Percentiles rank a stretch among this genome's conserved stretches.
These are phyloP conservation scores for Suhomyces guaymorum DNA, from an alignment of 1,139 yeast species.

Conservation along the genomic window DNA sequence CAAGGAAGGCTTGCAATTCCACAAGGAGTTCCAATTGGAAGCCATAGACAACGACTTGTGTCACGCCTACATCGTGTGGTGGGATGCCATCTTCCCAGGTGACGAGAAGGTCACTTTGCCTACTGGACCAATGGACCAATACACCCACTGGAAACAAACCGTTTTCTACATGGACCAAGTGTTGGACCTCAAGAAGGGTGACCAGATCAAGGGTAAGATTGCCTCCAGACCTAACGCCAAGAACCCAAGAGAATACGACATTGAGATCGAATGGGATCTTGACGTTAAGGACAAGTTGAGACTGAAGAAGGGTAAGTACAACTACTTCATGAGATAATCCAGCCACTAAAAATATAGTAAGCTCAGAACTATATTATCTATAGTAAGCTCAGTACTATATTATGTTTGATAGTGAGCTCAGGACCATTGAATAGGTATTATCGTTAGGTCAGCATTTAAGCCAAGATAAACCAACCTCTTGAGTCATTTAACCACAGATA, in stretches of 20 bases:
- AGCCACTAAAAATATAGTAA: neutral
- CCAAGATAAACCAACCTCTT: too few relatives aligned
- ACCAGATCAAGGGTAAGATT: conserved; percentile 66
- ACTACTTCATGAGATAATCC: conserved; percentile 62
- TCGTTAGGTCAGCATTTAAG: too few relatives aligned
- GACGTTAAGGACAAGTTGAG: conserved; percentile 57
- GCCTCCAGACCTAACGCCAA: conserved; percentile 72
- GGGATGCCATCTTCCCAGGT: conserved; percentile 86
- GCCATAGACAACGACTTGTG: conserved; percentile 79
- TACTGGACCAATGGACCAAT: conserved; percentile 79
- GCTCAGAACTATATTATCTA: too few relatives aligned
- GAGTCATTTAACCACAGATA: too few relatives aligned
- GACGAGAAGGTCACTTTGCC: conserved; percentile 64
- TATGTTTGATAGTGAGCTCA: too few relatives aligned
- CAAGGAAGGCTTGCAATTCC: conserved; percentile 78
- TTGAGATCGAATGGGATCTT: conserved; percentile 62
- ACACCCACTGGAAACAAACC: conserved; percentile 97
- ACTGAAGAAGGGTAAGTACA: conserved; percentile 55
- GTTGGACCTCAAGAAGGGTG: conserved; percentile 76
- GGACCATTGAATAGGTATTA: too few relatives aligned
- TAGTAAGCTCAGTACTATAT: too few relatives aligned
- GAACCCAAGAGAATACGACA: conserved; percentile 86
- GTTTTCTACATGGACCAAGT: conserved; percentile 89
- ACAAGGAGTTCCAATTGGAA: conserved; percentile 61
- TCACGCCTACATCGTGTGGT: conserved; percentile 93